These are phyloP conservation scores for Saksenaea vasiformis DNA, from an alignment of 371 early-diverging fungal species.

Conservation along the genomic window DNA sequence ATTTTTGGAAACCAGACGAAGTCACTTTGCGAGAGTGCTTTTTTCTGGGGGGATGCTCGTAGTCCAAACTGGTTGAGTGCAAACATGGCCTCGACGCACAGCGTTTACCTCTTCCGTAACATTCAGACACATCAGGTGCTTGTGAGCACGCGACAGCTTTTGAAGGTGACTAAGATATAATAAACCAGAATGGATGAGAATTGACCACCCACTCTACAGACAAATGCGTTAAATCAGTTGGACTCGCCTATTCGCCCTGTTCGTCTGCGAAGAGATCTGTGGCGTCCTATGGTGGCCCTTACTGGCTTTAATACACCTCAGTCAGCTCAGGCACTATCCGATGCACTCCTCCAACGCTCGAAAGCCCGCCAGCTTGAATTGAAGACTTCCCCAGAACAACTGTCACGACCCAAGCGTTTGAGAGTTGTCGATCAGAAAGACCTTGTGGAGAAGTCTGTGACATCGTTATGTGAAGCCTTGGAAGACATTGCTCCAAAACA, in stretches of 20 bases:
- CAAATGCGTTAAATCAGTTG: conserved; percentile 42
- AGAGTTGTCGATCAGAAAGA: conserved; percentile 45
- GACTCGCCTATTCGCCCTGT: conserved; percentile 40
- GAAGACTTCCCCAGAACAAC: conserved; percentile 35
- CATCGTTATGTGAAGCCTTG: conserved; percentile 46
- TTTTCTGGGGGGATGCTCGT: no score
- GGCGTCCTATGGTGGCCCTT: conserved; percentile 62
- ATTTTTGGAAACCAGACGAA: no score
- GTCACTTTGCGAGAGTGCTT: no score
- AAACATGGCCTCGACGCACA: conserved; percentile 13
- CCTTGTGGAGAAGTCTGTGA: conserved; percentile 38
- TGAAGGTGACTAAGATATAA: conserved; percentile 32
- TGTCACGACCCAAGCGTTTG: conserved; percentile 48
- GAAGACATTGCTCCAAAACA: conserved; percentile 26
- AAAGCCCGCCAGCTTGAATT: conserved; percentile 38
- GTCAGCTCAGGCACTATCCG: conserved; percentile 58
- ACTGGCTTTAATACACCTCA: conserved; percentile 52
- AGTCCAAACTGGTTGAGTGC: no score
- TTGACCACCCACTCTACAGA: conserved; percentile 28
- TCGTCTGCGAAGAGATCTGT: conserved; percentile 59
- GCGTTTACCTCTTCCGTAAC: conserved; percentile 60
- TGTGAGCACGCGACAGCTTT: conserved; percentile 44
- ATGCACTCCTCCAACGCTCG: conserved; percentile 59
- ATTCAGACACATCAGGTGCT: conserved; percentile 65
- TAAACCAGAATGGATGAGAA: background rate